Evolutionary conservation across 2,329 filamentous ascomycete species (phyloP), one percentile per base, ranked within the genome.

Genomic region (Shiraia sp.): DNA sequence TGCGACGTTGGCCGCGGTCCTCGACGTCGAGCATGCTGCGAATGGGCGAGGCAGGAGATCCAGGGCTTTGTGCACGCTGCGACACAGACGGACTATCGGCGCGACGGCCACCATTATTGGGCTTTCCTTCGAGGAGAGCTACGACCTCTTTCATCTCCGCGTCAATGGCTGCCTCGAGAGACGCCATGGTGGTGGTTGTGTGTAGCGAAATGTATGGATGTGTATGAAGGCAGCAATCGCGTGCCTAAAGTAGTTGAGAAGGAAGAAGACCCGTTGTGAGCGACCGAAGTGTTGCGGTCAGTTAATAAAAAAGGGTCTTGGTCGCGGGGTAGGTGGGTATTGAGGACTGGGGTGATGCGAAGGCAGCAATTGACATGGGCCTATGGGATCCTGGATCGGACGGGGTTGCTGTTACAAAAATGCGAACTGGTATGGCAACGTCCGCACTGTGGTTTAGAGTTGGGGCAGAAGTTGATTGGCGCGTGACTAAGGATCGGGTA

Each of bases 121-220:
- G 49, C 16, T 54, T 73, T 31, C 77, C 78, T 65, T 87, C 83
- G 29, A 90, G 75, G 47, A 89, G 73, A 33, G 82, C 83, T 53
- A 90, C 75, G 27, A 90, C 83, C 70, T 89, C 86, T 49, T 78
- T 77, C 48, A 86, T 80, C 75, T 92, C 88, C 74, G 90, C 85
- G 63, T 90, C 87, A 50, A 90, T 76, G 53, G 85, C 81, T 34
- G 85, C 81, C 71, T 90, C 87, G 61, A 91, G 81, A 61, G 86
- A 90, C 44, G 57, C 48, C 85, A 89, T 89, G 14, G 38, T 54
- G 36, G 47, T 42, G 47, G 33, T 13, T 27, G 40, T 38, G 40
- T 22, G 36, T 22, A 7, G 12, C 38, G 28, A 27, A 29, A 33
- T 16, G 28, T 37, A 27, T 31, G 23, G 26, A 25, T 5, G 13